These are phyloP conservation scores for Prunus kanzakura DNA, from an alignment of 306 rosid species.

Conservation along the genomic window DNA sequence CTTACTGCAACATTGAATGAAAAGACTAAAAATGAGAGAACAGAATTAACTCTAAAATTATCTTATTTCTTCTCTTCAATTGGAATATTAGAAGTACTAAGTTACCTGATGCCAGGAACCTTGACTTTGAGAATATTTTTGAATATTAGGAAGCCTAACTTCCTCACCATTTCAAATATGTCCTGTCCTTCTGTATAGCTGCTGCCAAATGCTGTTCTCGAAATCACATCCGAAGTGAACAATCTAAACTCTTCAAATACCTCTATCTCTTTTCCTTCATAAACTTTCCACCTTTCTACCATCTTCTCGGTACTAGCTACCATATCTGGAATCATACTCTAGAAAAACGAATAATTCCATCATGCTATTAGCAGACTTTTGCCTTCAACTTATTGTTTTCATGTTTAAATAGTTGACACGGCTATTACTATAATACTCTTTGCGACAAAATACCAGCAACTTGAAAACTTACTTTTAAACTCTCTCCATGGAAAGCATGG, in stretches of 20 bases:
- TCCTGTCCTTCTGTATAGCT: background rate
- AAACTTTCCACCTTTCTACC: background rate
- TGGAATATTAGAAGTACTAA: background rate
- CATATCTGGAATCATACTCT: background rate
- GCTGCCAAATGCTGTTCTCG: background rate
- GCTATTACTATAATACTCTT: background rate
- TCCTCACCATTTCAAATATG: background rate
- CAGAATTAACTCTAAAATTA: background rate
- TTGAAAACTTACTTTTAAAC: background rate
- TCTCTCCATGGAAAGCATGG: background rate
- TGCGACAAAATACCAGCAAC: too few relatives aligned
- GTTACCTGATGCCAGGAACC: background rate
- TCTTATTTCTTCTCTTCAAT: too few relatives aligned
- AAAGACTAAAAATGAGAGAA: background rate
- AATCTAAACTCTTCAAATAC: background rate
- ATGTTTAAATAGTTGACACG: too few relatives aligned
- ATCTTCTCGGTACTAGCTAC: background rate
- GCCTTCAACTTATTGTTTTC: too few relatives aligned
- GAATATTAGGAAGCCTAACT: background rate
- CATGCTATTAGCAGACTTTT: background rate
- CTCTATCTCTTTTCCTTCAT: background rate
- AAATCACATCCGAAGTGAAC: background rate
- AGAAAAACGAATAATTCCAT: background rate
- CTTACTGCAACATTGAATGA: constrained; percentile 14
- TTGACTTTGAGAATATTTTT: background rate